Evolutionary conservation across 2,329 filamentous ascomycete species (phyloP), one percentile per base, ranked within the genome.

Genomic region (Emergomyces orientalis): DNA sequence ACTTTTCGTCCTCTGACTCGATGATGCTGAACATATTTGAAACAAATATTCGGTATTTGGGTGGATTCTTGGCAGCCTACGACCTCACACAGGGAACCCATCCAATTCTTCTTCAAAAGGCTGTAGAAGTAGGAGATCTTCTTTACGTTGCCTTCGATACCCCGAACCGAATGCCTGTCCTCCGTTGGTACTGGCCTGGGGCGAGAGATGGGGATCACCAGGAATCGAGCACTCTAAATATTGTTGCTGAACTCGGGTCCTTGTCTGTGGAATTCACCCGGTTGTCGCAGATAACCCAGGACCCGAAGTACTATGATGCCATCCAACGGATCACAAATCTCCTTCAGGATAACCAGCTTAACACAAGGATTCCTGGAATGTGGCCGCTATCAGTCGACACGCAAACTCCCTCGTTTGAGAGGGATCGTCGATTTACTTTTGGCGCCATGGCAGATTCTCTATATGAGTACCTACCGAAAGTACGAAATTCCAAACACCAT

Each of bases 381-480:
- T 79, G 75, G 75, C 76, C 76, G 2, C 65, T 73, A 1, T 63
- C 70, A 5, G 66, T 77, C 22, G 71, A 76, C 60, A 67, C 71
- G 1, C 66, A 62, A 47, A 72, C 67, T 2, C 60, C 66, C 11
- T 64, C 69, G 41, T 67, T 69, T 19, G 64, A 63, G n/a, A 64
- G 67, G 5, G 69, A 73, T 56, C 69, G 70, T 47, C 37, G 62
- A n/a, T 86, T 81, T 69, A 81, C 81, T 0, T 75, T 86, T 65
- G 82, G 83, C 19, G 81, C 78, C 22, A 80, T 82, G 77, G 78
- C 80, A 2, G 82, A 85, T 70, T 84, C 81, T 8, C 73, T 82
- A 0, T 85, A 84, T 67, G 83, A 85, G 67, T 84, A 84, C 65
- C 72, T 86, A 17, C 81, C 82, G 0, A 84, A 86, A 71, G 79